Evolutionary conservation across 108 stramenopile genomes (phyloP), one percentile per base, ranked within the genome.

Genomic region (Fistulifera solaris): DNA sequence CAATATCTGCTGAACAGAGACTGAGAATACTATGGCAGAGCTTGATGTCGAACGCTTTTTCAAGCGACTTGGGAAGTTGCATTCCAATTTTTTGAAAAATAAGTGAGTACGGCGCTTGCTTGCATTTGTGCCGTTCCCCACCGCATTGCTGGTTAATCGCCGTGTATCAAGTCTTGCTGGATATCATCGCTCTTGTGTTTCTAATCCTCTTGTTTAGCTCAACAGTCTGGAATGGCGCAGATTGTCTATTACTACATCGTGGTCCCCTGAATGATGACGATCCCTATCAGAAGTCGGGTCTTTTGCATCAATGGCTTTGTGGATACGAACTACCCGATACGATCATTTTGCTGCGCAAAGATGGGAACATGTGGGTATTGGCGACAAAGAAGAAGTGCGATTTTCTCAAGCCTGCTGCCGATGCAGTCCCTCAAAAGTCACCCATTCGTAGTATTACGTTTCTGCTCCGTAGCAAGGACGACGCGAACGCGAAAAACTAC

Each of bases 291-390:
- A 81, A 83, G 54, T 68, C 68, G 27, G 78, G 66, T 40, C 70
- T 85, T 12, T 56, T 85, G 40, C 89, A 92, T 22, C 83, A 78
- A 43, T 92, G 87, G 74, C 63, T 92, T 1, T 92, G 85, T 61
- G 89, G 89, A 8, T 85, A 87, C 56, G 89, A 92, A 56, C 65
- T 92, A 17, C 85, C 89, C n/a, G 94, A 97, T 68, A 92, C 92
- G 23, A 71, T 97, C 39, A 23, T 94, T 23, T 28, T 87, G 8
- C 59, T 92, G 17, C 77, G 61, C 22, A 67, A 74, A 63, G 77
- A 81, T 52, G 86, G 85, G 15, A 71, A 82, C 25, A 68, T 89
- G 43, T 81, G 58, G 65, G 56, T 94, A 24, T 67, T 93, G 24
- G 77, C 82, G 19, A 77, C 92, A 27, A 89, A 87, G 58, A 96